Conservation (phyloP, 2,329 filamentous ascomycete species). For the Claviceps pazoutovae region DNA sequence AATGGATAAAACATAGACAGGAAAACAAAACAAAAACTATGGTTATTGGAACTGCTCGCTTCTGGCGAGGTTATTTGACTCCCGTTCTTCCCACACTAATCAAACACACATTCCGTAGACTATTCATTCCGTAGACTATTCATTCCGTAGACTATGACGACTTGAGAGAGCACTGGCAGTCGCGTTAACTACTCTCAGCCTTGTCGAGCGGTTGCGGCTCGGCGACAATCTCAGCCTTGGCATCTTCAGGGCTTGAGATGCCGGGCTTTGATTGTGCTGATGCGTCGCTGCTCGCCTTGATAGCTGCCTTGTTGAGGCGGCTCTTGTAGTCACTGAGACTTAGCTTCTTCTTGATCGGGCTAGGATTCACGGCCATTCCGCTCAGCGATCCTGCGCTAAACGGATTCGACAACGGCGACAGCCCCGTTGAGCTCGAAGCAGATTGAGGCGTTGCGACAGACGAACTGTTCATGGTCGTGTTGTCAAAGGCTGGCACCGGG, state of each 20-base stretch:
- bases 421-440: conserved; percentile 26
- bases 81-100: no score
- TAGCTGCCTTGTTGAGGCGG: conserved; percentile 40
- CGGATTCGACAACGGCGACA: conserved; percentile 37
- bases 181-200: conserved; percentile 10
- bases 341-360: conserved; percentile 53
- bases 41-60: no score
- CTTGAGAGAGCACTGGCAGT: no score
- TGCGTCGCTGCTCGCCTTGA: conserved; percentile 16
- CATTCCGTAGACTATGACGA: no score
- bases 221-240: conserved; percentile 21
- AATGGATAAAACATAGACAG: no score
- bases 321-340: conserved; percentile 54
- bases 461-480: conserved; percentile 17
- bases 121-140: no score
- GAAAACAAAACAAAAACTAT: no score
- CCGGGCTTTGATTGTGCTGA: conserved; percentile 19
- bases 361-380: conserved; percentile 33
- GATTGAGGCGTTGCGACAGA: conserved; percentile 30
- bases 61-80: no score
- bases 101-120: no score
- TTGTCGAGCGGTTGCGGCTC: conserved; percentile 19
- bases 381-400: conserved; percentile 30
- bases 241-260: conserved; percentile 22
- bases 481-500: conserved; percentile 37